Base-by-base conservation (phyloP, 2,329 filamentous ascomycete species). In the Fusarium armeniacum region DNA sequence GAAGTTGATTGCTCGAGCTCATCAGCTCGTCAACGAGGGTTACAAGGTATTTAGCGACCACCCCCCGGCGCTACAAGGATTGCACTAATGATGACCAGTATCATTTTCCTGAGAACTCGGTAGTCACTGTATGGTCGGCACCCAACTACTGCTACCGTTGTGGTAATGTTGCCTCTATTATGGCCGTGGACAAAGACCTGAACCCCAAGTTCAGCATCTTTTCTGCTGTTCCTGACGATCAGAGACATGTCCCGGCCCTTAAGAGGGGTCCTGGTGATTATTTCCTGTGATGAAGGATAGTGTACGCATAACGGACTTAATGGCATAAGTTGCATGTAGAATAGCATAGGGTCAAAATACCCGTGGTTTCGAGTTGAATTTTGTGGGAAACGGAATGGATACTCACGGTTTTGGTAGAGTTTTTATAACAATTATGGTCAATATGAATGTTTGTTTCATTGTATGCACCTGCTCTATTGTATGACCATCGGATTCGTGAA, bases 41-140 rank as follows among this genome's bases (percentile, higher is more conserved):
- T 99, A 97, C 81, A 97, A 99, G 86, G 93, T 97, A 76, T 67
- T 80, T 71, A 45, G 18, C 38, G 18, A 41, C 18, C 8, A 41
- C 16, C 8, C 28, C 43, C 18, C 22, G 4, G 10, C 35, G 54
- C 26, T 53, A 40, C 61, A 61, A 54, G 47, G 43, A n/a, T 35
- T 16, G 8, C 67, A 20, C 77, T 82, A 73, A 83, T 66, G 5
- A 30, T 33, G 9, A 53, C 35, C 59, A 93, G 88, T 98, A 97
- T 79, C 95, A 98, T 78, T 98, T 98, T 81, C 87, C 91, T 56
- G 93, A 97, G 79, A 95, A 96, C 82, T 97, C 97, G 15, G 94
- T 98, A 43, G 94, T 97, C 20, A 99, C 96, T 1, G 96, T 99
- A 24, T 99, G 96, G 96, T 98, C 94, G 63, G 96, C 96, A 5